phyloP scores from a whole-genome alignment of 768 basidiomycete species.

The Podaxis carcinomalis region DNA sequence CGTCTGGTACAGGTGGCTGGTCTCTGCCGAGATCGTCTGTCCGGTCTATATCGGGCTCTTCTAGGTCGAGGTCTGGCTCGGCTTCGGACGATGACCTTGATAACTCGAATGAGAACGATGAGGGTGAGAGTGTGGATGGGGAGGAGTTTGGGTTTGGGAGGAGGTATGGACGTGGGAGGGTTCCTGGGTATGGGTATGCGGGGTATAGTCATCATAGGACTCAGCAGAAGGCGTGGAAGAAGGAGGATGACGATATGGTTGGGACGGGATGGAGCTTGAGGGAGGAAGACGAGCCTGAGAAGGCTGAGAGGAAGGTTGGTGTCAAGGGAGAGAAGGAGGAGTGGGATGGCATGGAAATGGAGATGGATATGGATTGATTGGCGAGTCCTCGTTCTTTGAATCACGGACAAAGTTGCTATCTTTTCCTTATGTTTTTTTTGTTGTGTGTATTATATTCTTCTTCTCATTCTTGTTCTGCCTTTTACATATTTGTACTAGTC shows the following conservation, averaged over 20 bases:
- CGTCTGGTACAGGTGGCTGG: slow-evolving; percentile 33
- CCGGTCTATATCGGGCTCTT: slow-evolving; percentile 36
- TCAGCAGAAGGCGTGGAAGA: slow-evolving; percentile 26
- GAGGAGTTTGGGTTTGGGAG: slow-evolving; percentile 15
- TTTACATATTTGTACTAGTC: background rate
- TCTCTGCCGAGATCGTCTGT: slow-evolving; percentile 53
- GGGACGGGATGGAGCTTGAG: slow-evolving; percentile 32
- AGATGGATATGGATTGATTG: slow-evolving; percentile 64
- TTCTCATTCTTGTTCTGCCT: background rate
- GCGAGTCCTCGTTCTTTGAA: slow-evolving; percentile 12
- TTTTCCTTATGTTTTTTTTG: slow-evolving; percentile 2
- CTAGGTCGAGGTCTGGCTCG: slow-evolving; percentile 28
- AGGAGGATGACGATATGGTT: slow-evolving; percentile 37
- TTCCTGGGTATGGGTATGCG: slow-evolving; percentile 12
- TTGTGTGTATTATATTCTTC: background rate
- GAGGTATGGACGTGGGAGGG: slow-evolving; percentile 10
- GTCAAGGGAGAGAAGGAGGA: slow-evolving; percentile 35
- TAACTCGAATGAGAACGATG: slow-evolving; percentile 31
- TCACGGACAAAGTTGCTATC: background rate
- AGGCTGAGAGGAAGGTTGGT: slow-evolving; percentile 20
- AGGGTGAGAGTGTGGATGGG: slow-evolving; percentile 22
- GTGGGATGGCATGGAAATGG: slow-evolving; percentile 49
- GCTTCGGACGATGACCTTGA: slow-evolving; percentile 21
- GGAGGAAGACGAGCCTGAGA: slow-evolving; percentile 45
- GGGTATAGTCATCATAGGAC: slow-evolving; percentile 15